phyloP scores from a whole-genome alignment of 306 rosid species.

The Luffa aegyptiaca region DNA sequence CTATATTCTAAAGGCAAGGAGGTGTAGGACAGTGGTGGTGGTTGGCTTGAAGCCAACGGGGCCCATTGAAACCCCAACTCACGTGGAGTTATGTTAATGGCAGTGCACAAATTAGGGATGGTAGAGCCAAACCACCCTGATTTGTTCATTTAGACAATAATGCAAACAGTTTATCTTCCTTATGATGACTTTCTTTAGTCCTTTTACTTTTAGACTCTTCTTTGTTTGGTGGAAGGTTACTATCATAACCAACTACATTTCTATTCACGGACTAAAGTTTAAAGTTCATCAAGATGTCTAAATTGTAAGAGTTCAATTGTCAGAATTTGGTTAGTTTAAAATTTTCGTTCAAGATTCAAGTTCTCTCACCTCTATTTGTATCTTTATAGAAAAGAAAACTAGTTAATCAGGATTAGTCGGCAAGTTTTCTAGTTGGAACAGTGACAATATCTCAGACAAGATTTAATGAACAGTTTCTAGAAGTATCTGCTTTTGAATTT shows the following conservation, averaged over 20 bases:
- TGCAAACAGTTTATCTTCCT: background rate
- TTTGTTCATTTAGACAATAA: background rate
- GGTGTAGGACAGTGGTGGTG: background rate
- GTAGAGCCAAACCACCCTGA: background rate
- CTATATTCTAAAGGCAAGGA: background rate
- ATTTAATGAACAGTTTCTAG: background rate
- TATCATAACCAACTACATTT: constrained; percentile 7
- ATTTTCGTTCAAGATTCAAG: background rate
- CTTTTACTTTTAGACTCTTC: background rate
- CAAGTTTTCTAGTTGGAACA: background rate
- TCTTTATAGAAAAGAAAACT: background rate
- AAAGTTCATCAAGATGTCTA: background rate
- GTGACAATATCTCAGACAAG: background rate
- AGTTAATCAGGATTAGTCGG: background rate
- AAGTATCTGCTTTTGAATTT: background rate
- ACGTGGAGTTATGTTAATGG: background rate
- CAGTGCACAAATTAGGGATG: background rate
- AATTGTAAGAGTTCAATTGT: background rate
- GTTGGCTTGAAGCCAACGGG: background rate
- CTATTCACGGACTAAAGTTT: background rate
- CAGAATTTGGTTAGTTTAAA: background rate
- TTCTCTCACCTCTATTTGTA: background rate
- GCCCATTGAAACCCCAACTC: background rate
- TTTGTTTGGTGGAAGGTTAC: background rate
- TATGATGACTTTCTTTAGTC: background rate